phyloP scores from a whole-genome alignment of 2,329 filamentous ascomycete species.

The Paraphoma sp. region DNA sequence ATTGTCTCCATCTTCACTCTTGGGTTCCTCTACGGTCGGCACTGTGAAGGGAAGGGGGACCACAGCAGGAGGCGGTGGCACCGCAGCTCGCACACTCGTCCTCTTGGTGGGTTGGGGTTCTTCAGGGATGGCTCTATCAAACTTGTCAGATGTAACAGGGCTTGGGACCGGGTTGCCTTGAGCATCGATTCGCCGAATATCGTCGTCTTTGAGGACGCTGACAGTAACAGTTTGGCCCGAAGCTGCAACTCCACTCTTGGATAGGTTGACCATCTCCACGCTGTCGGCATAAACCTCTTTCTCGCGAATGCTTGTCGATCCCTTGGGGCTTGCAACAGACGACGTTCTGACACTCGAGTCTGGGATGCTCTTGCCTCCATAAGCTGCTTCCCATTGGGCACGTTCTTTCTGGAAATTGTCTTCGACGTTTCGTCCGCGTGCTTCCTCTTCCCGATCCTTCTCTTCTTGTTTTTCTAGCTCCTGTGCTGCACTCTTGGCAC shows the following conservation, averaged over 20 bases:
- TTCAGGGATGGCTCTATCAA: conserved; percentile 9
- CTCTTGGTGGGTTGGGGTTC: conserved; percentile 2
- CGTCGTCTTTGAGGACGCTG: conserved; percentile 60
- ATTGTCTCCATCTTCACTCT: conserved; percentile 56
- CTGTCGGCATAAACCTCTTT: conserved; percentile 50
- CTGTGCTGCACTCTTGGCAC: conserved; percentile 54
- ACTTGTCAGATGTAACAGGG: not conserved
- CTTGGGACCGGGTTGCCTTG: conserved; percentile 34
- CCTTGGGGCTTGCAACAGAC: conserved; percentile 43
- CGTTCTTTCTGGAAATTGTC: conserved; percentile 67
- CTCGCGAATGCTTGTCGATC: conserved; percentile 41
- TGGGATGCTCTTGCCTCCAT: conserved; percentile 65
- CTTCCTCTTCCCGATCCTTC: conserved; percentile 70
- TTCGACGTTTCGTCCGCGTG: conserved; percentile 71
- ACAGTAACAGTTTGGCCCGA: conserved; percentile 59
- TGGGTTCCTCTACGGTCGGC: conserved; percentile 54
- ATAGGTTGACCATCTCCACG: conserved; percentile 64
- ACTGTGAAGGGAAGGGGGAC: conserved; percentile 72
- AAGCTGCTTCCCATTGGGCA: conserved; percentile 77
- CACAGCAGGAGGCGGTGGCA: conserved; percentile 59
- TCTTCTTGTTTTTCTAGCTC: conserved; percentile 62
- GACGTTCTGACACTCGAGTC: conserved; percentile 61
- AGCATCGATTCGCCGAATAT: conserved; percentile 41
- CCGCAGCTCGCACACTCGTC: conserved; percentile 39
- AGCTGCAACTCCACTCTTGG: conserved; percentile 50